Base-by-base conservation (phyloP, 139 green algal genomes). In the Tetradesmus lagerheimii region DNA sequence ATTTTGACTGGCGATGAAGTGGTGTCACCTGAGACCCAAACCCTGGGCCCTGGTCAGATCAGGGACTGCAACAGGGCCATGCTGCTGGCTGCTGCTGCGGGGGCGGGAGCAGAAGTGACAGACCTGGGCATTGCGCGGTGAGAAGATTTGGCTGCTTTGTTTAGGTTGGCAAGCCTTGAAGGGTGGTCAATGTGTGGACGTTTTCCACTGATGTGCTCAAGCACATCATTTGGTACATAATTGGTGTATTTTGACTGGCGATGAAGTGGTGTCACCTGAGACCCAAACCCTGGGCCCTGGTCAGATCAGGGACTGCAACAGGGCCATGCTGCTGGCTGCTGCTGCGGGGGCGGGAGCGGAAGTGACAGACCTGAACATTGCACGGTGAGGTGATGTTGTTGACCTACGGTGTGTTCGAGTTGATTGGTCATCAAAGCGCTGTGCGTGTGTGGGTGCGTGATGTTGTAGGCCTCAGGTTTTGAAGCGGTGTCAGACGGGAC, bases 271-370 rank as follows among this genome's bases (percentile, higher is more conserved):
- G 16, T 93, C 95, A 2, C 91, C 94, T 18, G 80, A 50, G 25
- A 93, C 90, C 0, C 38, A 18, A 3, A 50, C 89, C 4, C 92
- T 98, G 53, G 82, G 89, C 8, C 93, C 92, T n/a, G 97, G 97
- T 18, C 92, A 99, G 93, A 97, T 99, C 79, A 85, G 96, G 1
- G 98, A 99, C 86, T 92, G 96, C 91, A 99, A 99, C 93, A 91
- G 98, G 20, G 62, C 95, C 4, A 98, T 99, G 96, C 96, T 99
- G 86, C 75, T 98, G 47, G 96, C 98, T 6, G 94, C 96, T 18
- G 97, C 93, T 0, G 75, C 71, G 0, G 89, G 89, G 29, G 88
- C 92, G 1, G 95, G 96, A 2, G 87, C 85, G 20, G 66, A 85
- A 50, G 83, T 89, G 35, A 31, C 88, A 47, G 92, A 95, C 87